Percentiles rank a stretch among this genome's conserved stretches.
Evolutionary conservation across 2,329 filamentous ascomycete genomes (phyloP).

Genomic region (Claviceps africana): DNA sequence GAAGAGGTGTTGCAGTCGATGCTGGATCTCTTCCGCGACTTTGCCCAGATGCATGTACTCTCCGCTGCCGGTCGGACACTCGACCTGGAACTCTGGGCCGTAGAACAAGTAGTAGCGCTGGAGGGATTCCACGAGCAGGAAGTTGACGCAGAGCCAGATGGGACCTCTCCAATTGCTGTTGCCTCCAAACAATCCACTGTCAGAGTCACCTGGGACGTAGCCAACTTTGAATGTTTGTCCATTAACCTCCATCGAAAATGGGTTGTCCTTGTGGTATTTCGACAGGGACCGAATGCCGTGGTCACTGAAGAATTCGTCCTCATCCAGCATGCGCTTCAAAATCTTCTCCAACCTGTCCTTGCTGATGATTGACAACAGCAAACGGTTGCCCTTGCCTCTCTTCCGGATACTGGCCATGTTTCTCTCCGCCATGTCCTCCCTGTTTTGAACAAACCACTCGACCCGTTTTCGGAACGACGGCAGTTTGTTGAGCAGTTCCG

Average conservation of each 20-base stretch:
- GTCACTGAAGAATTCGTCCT: conserved; percentile 81
- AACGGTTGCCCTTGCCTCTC: conserved; percentile 77
- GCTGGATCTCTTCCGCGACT: conserved; percentile 88
- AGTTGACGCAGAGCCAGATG: conserved; percentile 94
- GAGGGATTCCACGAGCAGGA: conserved; percentile 84
- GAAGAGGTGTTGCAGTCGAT: conserved; percentile 85
- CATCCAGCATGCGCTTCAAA: conserved; percentile 80
- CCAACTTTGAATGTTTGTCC: conserved; percentile 76
- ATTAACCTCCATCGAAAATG: conserved; percentile 91
- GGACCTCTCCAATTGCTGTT: conserved; percentile 98
- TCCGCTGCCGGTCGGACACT: conserved; percentile 86
- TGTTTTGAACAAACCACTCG: conserved; percentile 87
- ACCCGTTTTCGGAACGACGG: conserved; percentile 86
- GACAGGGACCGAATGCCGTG: conserved; percentile 87
- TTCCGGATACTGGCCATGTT: conserved; percentile 91
- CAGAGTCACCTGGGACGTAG: conserved; percentile 91
- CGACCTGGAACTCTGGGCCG: conserved; percentile 72
- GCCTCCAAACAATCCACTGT: conserved; percentile 86
- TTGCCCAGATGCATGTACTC: conserved; percentile 93
- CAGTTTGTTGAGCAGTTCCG: conserved; percentile 81
- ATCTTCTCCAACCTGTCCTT: conserved; percentile 86
- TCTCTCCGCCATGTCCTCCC: conserved; percentile 71
- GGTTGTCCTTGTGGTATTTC: conserved; percentile 78
- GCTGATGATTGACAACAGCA: conserved; percentile 80
- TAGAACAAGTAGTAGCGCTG: conserved; percentile 96